Percentiles rank a stretch among this genome's conserved stretches.
Conservation (phyloP, 148 eudicot genomes). For the Oxyria digyna region DNA sequence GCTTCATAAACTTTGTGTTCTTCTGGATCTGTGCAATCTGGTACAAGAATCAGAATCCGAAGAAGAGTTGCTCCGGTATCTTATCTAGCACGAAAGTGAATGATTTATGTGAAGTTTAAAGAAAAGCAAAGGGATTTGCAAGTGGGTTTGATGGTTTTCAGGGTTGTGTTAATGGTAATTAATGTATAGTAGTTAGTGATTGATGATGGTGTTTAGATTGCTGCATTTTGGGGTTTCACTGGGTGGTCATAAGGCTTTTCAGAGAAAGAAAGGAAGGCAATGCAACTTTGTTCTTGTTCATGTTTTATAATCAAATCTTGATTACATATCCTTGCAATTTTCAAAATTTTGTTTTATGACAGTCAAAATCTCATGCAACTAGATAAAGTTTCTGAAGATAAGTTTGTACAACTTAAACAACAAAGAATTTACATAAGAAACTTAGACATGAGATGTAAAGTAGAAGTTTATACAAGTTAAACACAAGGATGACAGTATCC, state of each 20-base stretch:
- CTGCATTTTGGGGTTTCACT: slow-evolving; percentile 9
- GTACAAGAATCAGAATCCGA: slow-evolving; percentile 30
- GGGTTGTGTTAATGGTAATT: background rate
- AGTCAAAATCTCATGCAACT: background rate
- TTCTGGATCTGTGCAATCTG: slow-evolving; percentile 50
- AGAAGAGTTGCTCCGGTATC: background rate
- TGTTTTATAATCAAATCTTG: background rate
- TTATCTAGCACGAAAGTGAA: background rate
- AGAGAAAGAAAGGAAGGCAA: background rate
- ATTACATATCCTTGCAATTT: background rate
- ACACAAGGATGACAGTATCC: no score
- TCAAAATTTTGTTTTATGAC: background rate
- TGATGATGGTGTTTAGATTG: background rate
- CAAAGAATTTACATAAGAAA: background rate
- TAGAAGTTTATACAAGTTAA: no score
- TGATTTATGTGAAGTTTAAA: background rate
- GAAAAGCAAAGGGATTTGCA: background rate
- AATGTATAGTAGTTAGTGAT: background rate
- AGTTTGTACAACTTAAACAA: background rate
- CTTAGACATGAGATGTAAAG: background rate
- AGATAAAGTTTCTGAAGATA: background rate
- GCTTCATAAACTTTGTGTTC: slow-evolving; percentile 32
- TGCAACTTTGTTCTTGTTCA: slow-evolving; percentile 4
- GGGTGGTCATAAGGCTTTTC: slow-evolving; percentile 3
- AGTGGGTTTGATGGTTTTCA: background rate